Percentiles rank a stretch among this genome's conserved stretches.
phyloP scores from a whole-genome alignment of 2,329 filamentous ascomycete genomes.

The Neofusicoccum kwambonambiense region DNA sequence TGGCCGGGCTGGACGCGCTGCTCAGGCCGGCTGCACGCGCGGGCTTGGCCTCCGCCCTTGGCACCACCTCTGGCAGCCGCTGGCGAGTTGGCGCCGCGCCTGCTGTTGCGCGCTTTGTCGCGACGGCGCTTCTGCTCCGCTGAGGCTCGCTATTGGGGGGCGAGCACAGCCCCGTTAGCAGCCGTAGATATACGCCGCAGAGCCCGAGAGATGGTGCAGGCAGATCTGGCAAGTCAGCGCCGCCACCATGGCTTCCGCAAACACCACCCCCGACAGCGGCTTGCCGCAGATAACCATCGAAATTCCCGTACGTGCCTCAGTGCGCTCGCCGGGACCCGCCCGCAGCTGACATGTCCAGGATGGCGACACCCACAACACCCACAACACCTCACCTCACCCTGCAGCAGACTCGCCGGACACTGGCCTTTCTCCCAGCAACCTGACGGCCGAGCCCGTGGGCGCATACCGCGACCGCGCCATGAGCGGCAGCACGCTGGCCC shows the following conservation, averaged over 20 bases:
- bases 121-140: not conserved
- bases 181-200: not conserved
- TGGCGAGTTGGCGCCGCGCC: not conserved
- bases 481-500: slow-evolving; percentile 16
- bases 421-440: not conserved
- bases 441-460: not conserved
- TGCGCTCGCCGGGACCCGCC: not conserved
- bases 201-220: not conserved
- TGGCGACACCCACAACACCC: not conserved
- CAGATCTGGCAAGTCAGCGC: slow-evolving; percentile 1
- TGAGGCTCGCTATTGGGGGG: not conserved
- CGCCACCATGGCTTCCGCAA: not conserved
- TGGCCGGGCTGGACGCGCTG: not conserved
- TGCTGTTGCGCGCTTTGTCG: not conserved
- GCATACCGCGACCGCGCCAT: slow-evolving; percentile 13
- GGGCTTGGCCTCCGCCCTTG: slow-evolving; percentile 15
- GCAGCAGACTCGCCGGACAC: not conserved
- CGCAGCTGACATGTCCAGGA: not conserved
- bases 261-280: not conserved
- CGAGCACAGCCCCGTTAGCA: not conserved
- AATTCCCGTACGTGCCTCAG: not conserved
- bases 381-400: not conserved
- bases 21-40: not conserved
- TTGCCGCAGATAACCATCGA: slow-evolving; percentile 12
- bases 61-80: not conserved